phyloP scores from a whole-genome alignment of 2,329 filamentous ascomycete species.

The Neonectria coccinea region DNA sequence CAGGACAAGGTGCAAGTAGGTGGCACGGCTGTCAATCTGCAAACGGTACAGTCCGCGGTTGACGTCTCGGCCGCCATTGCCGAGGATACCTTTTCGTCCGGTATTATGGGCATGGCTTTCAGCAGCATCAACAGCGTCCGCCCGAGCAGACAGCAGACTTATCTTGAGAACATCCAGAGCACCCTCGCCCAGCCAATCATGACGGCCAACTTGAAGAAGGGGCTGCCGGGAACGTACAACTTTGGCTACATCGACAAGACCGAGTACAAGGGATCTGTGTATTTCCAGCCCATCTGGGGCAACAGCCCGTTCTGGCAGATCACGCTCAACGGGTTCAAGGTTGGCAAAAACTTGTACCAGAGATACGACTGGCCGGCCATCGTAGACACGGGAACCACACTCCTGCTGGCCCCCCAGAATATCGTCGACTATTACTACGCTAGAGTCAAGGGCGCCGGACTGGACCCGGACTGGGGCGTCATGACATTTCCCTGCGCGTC shows the following conservation, averaged over 20 bases:
- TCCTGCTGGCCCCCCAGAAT: slow-evolving; percentile 67
- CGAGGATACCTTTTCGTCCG: slow-evolving; percentile 50
- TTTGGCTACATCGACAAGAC: slow-evolving; percentile 64
- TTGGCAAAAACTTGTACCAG: slow-evolving; percentile 54
- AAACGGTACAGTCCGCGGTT: slow-evolving; percentile 75
- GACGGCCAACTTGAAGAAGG: slow-evolving; percentile 51
- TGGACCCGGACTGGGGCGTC: slow-evolving; percentile 61
- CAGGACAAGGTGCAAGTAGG: slow-evolving; percentile 73
- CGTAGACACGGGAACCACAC: slow-evolving; percentile 78
- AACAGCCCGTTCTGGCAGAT: slow-evolving; percentile 73
- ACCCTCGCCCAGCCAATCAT: slow-evolving; percentile 50
- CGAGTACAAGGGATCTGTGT: slow-evolving; percentile 68
- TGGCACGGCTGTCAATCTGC: slow-evolving; percentile 66
- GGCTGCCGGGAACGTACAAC: slow-evolving; percentile 53
- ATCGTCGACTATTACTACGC: slow-evolving; percentile 71
- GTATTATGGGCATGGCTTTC: slow-evolving; percentile 52
- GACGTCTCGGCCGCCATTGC: slow-evolving; percentile 62
- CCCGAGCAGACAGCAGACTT: slow-evolving; percentile 49
- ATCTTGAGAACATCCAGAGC: slow-evolving; percentile 51
- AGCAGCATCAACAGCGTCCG: slow-evolving; percentile 50
- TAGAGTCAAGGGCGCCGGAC: slow-evolving; percentile 62
- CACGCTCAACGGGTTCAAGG: slow-evolving; percentile 64
- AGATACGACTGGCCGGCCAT: slow-evolving; percentile 62
- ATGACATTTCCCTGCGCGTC: slow-evolving; percentile 69
- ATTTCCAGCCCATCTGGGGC: slow-evolving; percentile 65